phyloP scores from a whole-genome alignment of 805 yeast species.

The Yarrowia bubula region DNA sequence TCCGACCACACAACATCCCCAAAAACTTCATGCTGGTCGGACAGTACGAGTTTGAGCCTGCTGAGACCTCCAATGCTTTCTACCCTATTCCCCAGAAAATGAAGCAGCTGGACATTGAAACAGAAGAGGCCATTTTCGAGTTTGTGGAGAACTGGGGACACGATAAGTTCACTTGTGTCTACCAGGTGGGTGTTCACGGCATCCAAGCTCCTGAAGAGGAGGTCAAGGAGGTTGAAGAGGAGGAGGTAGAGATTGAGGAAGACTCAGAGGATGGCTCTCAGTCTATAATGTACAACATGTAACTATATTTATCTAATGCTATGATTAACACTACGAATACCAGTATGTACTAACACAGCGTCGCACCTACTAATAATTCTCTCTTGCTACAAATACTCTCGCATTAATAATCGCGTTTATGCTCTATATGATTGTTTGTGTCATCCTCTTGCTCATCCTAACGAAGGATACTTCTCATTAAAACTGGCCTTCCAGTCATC shows the following conservation, averaged over 20 bases:
- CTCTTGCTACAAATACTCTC: not conserved
- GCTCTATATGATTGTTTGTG: constrained; percentile 15
- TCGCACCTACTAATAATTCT: too few species aligned
- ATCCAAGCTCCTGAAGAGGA: not conserved
- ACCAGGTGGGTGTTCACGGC: constrained; percentile 32
- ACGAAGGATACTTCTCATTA: constrained; percentile 35
- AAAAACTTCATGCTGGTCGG: constrained; percentile 29
- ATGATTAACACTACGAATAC: not conserved
- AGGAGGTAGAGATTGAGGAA: not conserved
- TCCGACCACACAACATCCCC: constrained; percentile 20
- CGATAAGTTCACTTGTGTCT: constrained; percentile 37
- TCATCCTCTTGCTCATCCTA: constrained; percentile 28
- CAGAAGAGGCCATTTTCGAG: constrained; percentile 32
- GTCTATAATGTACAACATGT: not conserved
- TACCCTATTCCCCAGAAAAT: constrained; percentile 31
- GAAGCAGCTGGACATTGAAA: constrained; percentile 31
- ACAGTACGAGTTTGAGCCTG: constrained; percentile 14
- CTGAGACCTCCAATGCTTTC: not conserved
- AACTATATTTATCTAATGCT: not conserved
- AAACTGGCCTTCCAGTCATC: constrained; percentile 36
- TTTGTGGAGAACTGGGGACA: constrained; percentile 40
- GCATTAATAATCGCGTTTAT: constrained; percentile 6
- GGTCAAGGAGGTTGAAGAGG: not conserved
- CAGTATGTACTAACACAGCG: too few species aligned
- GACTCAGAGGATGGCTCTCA: not conserved